Conservation (phyloP, 768 basidiomycete genomes). For the Hericium rajendrae region DNA sequence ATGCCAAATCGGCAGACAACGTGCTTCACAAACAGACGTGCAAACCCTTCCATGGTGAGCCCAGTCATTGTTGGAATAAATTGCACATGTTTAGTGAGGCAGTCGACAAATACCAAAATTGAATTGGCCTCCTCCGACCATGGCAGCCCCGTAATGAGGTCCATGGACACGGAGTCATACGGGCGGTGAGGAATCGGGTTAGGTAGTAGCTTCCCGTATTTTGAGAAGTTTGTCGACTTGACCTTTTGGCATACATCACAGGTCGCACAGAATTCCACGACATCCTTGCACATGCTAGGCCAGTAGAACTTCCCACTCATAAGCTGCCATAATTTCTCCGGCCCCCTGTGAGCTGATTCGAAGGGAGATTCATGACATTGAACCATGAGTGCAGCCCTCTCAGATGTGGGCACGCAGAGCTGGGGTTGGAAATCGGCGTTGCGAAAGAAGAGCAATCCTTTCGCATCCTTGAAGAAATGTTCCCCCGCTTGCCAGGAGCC, state of each 20-base stretch:
- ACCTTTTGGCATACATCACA: slow-evolving; percentile 13
- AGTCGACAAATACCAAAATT: slow-evolving; percentile 12
- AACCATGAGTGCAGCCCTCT: slow-evolving; percentile 1
- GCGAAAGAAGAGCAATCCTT: neutral
- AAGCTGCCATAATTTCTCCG: neutral
- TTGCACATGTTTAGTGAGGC: slow-evolving; percentile 21
- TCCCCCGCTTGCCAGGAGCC: neutral
- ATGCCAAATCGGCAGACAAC: slow-evolving; percentile 1
- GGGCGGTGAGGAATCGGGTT: slow-evolving; percentile 6
- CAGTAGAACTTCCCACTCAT: neutral
- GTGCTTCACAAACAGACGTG: slow-evolving; percentile 3
- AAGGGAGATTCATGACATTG: slow-evolving; percentile 6
- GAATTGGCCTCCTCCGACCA: slow-evolving; percentile 4
- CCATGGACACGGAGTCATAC: slow-evolving; percentile 10
- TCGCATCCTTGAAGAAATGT: slow-evolving; percentile 8
- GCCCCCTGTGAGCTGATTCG: slow-evolving; percentile 4
- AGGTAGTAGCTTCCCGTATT: slow-evolving; percentile 1
- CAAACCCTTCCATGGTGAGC: slow-evolving; percentile 1
- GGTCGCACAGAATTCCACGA: neutral
- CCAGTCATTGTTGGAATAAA: slow-evolving; percentile 18
- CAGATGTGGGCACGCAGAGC: slow-evolving; percentile 7
- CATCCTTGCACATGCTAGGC: slow-evolving; percentile 8
- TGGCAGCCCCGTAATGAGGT: slow-evolving; percentile 5
- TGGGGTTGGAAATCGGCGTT: slow-evolving; percentile 8
- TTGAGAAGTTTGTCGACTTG: slow-evolving; percentile 1